Evolutionary conservation across 2,329 filamentous ascomycete genomes (phyloP).

Genomic region (Pseudofabraea citricarpa): DNA sequence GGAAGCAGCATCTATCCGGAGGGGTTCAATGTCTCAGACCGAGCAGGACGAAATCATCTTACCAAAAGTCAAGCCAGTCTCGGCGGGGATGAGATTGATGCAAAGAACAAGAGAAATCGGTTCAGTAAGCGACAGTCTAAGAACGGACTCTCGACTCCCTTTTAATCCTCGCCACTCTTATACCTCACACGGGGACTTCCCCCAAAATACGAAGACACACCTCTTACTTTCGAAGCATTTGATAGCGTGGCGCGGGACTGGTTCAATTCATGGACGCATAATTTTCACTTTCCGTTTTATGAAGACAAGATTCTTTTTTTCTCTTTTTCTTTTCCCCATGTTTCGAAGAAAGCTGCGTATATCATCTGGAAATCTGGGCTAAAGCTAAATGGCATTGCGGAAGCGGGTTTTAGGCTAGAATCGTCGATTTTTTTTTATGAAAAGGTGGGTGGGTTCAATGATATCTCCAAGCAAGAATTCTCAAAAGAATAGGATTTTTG

Average conservation of each 20-base stretch:
- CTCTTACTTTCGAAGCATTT: slow-evolving; percentile 31
- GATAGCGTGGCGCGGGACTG: slow-evolving; percentile 30
- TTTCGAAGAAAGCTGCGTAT: not conserved
- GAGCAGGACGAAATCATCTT: slow-evolving; percentile 50
- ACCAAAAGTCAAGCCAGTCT: slow-evolving; percentile 54
- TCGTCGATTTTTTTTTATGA: slow-evolving; percentile 5
- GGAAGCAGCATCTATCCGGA: slow-evolving; percentile 50
- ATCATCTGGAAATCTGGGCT: slow-evolving; percentile 5
- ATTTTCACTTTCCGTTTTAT: slow-evolving; percentile 14
- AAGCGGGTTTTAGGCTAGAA: slow-evolving; percentile 9
- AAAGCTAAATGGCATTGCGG: slow-evolving; percentile 7
- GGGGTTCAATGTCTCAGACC: slow-evolving; percentile 45
- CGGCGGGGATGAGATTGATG: slow-evolving; percentile 35
- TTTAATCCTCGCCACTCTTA: slow-evolving; percentile 46
- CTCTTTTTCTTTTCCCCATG: slow-evolving; percentile 2
- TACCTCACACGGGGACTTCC: too few relatives aligned
- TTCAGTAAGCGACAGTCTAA: slow-evolving; percentile 95
- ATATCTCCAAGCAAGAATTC: too few relatives aligned
- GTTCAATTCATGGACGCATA: slow-evolving; percentile 20
- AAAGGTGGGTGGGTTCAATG: too few relatives aligned
- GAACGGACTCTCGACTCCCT: slow-evolving; percentile 86
- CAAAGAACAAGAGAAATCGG: slow-evolving; percentile 51
- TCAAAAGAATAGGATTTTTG: not conserved
- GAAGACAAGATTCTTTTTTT: slow-evolving; percentile 14
- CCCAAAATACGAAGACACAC: too few relatives aligned